Evolutionary conservation across 163 green algal species (phyloP), one percentile per base, ranked within the genome.

Genomic region (Chloromonas sp.): DNA sequence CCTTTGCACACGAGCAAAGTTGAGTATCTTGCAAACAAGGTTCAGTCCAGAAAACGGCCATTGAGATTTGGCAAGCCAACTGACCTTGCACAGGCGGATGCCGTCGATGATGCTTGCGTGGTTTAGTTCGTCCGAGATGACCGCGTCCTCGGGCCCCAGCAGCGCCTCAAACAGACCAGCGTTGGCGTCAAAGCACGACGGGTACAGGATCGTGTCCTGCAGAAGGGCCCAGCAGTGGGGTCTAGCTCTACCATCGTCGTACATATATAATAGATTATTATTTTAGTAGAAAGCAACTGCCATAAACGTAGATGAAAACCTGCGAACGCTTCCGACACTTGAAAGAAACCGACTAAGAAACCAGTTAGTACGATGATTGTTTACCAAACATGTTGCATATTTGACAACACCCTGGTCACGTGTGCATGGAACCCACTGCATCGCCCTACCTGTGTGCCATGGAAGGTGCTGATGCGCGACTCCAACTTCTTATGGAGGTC

Each of bases 81-180:
- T 36, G 36, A 78, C 92, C 87, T 96, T 96, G 88, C 92, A 94
- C 0, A 94, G 89, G 2, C 92, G 84, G 1, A 95, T 92, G 82
- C 92, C 93, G 82, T 96, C 93, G 59, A 96, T 95, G 85, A 95
- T 95, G 60, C 79, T 90, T 1, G 92, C 93, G 81, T 96, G 93
- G 84, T 96, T 96, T 78, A 96, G 91, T 58, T 87, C 86, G 82
- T 96, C 93, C 3, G 74, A 89, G 61, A 95, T 89, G 70, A 95
- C 74, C 3, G 91, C 90, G 82, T 96, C 93, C 2, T 94, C 90
- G 0, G 87, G 76, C 0, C 85, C 89, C 70, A 96, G 87, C 36
- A 96, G 79, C 11, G 89, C 89, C 88, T 96, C 92, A 85, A 96
- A 96, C 59, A 96, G 84, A 5, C 91, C 93, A 8, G 86, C 88